Evolutionary conservation across 768 basidiomycete species (phyloP).

Genomic region (Tricholoma sp.): DNA sequence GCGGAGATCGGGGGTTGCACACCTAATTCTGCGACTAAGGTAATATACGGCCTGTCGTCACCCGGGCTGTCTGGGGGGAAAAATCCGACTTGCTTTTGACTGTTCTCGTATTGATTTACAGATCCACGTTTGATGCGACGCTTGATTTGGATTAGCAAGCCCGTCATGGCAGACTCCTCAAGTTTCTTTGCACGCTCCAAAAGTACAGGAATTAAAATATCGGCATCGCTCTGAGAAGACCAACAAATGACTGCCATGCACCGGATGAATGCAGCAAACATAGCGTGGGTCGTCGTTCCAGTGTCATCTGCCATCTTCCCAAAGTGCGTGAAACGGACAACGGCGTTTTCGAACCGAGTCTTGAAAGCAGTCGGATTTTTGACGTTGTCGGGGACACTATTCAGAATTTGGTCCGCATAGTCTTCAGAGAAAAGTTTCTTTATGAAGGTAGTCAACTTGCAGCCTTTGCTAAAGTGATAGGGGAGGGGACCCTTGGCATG

Average conservation of each 20-base stretch:
- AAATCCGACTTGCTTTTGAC: too few species aligned
- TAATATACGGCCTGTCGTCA: too few species aligned
- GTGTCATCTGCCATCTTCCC: too few species aligned
- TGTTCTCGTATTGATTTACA: too few species aligned
- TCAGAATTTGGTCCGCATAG: neutral
- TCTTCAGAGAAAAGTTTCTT: slow-evolving; percentile 13
- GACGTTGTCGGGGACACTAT: too few species aligned
- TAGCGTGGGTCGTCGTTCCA: neutral
- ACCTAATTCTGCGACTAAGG: too few species aligned
- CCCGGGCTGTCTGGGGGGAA: too few species aligned
- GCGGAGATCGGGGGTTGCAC: too few species aligned
- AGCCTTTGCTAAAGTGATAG: slow-evolving; percentile 13
- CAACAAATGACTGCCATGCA: neutral
- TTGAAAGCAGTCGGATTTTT: neutral
- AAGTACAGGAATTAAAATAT: neutral
- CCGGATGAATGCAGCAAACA: neutral
- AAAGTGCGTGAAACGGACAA: neutral
- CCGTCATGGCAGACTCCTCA: neutral
- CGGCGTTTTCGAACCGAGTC: neutral
- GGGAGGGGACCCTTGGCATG: neutral
- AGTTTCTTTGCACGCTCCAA: neutral
- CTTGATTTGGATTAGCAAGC: too few species aligned
- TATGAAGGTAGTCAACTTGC: slow-evolving; percentile 17
- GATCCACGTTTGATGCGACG: neutral
- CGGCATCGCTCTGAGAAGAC: neutral